Conservation (phyloP, 2,329 filamentous ascomycete species). For the Colletotrichum tropicale region DNA sequence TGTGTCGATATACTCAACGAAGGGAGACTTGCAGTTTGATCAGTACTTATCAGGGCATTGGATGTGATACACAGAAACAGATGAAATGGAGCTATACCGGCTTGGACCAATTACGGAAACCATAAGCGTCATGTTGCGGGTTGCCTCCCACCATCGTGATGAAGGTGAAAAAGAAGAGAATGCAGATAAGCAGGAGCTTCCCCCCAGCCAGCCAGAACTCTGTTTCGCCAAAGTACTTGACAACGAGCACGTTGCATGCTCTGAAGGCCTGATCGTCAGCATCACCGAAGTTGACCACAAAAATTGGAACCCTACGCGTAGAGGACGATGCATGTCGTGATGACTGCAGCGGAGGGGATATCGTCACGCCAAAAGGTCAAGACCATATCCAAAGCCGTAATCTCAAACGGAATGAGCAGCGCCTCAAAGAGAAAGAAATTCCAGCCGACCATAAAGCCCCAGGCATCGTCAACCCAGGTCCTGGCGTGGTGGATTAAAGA, state of each 20-base stretch:
- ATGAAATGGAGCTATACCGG: background rate
- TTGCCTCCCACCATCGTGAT: constrained; percentile 68
- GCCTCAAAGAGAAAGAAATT: constrained; percentile 58
- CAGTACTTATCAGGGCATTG: background rate
- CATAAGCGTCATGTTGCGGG: constrained; percentile 61
- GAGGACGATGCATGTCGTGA: background rate
- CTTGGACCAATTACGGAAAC: constrained; percentile 70
- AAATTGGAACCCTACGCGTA: background rate
- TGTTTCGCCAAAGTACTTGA: constrained; percentile 71
- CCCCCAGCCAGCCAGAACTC: constrained; percentile 71
- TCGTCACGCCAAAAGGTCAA: constrained; percentile 40
- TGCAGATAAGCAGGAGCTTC: constrained; percentile 66
- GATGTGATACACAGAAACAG: background rate
- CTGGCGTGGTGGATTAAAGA: constrained; percentile 51
- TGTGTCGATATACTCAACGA: constrained; percentile 58
- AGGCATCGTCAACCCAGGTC: constrained; percentile 55
- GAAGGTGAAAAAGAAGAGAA: constrained; percentile 65
- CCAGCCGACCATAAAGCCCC: constrained; percentile 52
- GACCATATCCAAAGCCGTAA: constrained; percentile 46
- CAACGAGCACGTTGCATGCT: constrained; percentile 28
- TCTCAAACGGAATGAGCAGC: constrained; percentile 55
- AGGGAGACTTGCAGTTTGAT: background rate
- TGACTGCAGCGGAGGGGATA: constrained; percentile 26
- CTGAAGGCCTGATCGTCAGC: background rate
- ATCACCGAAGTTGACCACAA: background rate